Percentiles rank a stretch among this genome's conserved stretches.
These are phyloP conservation scores for Phoenix dactylifera DNA, from an alignment of 176 grass and related monocot species.

Conservation along the genomic window DNA sequence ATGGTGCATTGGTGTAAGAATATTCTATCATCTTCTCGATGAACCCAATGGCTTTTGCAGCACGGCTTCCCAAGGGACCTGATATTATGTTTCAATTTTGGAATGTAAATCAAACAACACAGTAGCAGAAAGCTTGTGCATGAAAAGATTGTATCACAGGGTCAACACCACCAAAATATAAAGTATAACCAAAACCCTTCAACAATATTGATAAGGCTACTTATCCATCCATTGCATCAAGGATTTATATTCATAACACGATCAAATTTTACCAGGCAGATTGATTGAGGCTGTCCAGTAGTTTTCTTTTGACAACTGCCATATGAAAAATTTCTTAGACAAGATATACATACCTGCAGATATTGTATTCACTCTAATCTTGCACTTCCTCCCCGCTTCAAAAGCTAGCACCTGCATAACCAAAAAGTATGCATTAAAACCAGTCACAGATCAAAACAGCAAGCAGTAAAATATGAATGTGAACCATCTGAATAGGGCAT, in stretches of 20 bases:
- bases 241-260: too few species aligned
- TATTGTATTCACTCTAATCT: constrained; percentile 92
- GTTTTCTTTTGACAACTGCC: background rate
- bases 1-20: constrained; percentile 60
- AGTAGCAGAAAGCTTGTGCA: too few species aligned
- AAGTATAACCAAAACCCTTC: too few species aligned
- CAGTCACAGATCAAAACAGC: background rate
- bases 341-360: constrained; percentile 40
- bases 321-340: background rate
- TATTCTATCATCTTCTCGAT: constrained; percentile 91
- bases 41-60: constrained; percentile 87
- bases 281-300: background rate
- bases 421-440: background rate
- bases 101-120: too few species aligned
- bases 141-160: too few species aligned
- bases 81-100: background rate
- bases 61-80: constrained; percentile 81
- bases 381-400: constrained; percentile 60
- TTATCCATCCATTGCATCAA: too few species aligned
- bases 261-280: too few species aligned
- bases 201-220: too few species aligned
- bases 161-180: too few species aligned
- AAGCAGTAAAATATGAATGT: background rate
- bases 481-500: too few species aligned
- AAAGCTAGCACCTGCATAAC: constrained; percentile 58